Conservation (phyloP, 441 rosid species). For the Brassica balearica region DNA sequence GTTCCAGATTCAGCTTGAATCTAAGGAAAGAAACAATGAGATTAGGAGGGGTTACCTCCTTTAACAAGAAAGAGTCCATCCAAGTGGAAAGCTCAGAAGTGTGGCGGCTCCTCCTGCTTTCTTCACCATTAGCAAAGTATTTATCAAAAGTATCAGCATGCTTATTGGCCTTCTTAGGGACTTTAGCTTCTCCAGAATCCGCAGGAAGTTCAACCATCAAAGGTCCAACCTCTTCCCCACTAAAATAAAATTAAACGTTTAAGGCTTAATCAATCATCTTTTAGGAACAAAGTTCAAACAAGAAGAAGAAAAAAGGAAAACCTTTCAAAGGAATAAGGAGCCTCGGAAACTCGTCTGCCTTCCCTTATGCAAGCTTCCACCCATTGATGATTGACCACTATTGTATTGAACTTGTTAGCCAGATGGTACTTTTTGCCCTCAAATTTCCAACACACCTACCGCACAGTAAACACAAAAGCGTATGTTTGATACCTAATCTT, state of each 20-base stretch:
- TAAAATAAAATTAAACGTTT: slow-evolving; percentile 38
- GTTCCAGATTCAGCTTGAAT: not conserved
- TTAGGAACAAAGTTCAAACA: not conserved
- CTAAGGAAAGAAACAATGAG: not conserved
- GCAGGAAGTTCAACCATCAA: slow-evolving; percentile 53
- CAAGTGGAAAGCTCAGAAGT: slow-evolving; percentile 52
- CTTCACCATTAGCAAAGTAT: slow-evolving; percentile 30
- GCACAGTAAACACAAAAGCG: slow-evolving; percentile 18
- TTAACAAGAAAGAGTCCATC: slow-evolving; percentile 63
- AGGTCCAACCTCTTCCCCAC: slow-evolving; percentile 82
- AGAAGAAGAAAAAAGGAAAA: slow-evolving; percentile 25
- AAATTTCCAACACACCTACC: slow-evolving; percentile 84
- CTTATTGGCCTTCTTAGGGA: slow-evolving; percentile 38
- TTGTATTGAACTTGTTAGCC: slow-evolving; percentile 62
- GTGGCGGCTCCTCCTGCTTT: slow-evolving; percentile 32
- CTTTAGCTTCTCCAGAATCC: slow-evolving; percentile 37
- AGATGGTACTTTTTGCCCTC: slow-evolving; percentile 77
- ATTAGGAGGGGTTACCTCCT: slow-evolving; percentile 54
- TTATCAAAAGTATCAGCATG: slow-evolving; percentile 46
- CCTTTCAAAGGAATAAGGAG: slow-evolving; percentile 69
- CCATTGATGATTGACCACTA: slow-evolving; percentile 85
- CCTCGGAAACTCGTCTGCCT: slow-evolving; percentile 69
- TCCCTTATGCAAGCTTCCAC: slow-evolving; percentile 76
- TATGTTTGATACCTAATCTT: not conserved
- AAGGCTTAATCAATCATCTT: not conserved